These are phyloP conservation scores for Dendrobium catenatum DNA, from an alignment of 106 monocot genomes.

Conservation along the genomic window DNA sequence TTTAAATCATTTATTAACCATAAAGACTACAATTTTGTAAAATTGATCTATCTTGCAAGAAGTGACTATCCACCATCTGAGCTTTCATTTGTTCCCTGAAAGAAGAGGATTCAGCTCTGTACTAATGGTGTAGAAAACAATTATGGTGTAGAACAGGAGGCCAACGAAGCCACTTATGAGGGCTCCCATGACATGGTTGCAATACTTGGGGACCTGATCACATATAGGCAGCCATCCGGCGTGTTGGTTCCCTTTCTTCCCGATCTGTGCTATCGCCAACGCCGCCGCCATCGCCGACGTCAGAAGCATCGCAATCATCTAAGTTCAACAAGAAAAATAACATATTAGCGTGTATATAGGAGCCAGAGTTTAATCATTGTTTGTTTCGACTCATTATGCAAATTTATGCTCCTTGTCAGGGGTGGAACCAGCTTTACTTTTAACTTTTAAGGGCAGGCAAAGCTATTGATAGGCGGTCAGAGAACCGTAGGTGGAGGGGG, in stretches of 20 bases:
- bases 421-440: no score
- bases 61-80: neutral
- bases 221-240: conserved; percentile 85
- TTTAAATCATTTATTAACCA: neutral
- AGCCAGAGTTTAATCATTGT: neutral
- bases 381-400: neutral
- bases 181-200: conserved; percentile 52
- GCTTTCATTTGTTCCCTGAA: neutral
- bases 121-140: conserved; percentile 41
- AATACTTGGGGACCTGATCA: conserved; percentile 40
- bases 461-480: no score
- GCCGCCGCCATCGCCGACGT: conserved; percentile 50
- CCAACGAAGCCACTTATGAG: conserved; percentile 41
- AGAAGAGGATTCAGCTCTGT: conserved; percentile 6
- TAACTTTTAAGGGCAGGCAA: no score
- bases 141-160: conserved; percentile 25
- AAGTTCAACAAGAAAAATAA: neutral
- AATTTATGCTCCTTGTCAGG: no score
- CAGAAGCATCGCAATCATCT: conserved; percentile 57
- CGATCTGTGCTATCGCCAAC: conserved; percentile 44
- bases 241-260: conserved; percentile 65
- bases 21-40: neutral
- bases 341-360: neutral
- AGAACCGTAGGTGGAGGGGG: no score
- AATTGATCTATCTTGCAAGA: neutral